phyloP scores from a whole-genome alignment of 768 basidiomycete species.

The Fomitopsis pulvina region DNA sequence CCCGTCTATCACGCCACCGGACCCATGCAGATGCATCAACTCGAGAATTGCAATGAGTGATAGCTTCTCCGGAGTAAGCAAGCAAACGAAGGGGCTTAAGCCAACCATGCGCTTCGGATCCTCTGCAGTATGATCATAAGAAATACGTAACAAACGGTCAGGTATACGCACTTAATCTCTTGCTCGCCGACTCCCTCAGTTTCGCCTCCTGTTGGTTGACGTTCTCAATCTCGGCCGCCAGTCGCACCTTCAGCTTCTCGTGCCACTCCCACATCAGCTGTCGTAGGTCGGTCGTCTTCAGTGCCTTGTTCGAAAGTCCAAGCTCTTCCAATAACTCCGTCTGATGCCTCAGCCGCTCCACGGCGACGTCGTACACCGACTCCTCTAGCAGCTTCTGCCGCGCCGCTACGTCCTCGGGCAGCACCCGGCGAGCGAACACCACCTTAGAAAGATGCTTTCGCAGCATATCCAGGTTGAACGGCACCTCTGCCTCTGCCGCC shows the following conservation, averaged over 20 bases:
- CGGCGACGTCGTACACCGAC: conserved; percentile 80
- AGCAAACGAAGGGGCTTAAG: conserved; percentile 65
- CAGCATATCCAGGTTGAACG: conserved; percentile 71
- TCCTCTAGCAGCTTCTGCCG: conserved; percentile 82
- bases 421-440: conserved; percentile 53
- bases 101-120: conserved; percentile 7
- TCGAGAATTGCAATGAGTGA: conserved; percentile 89
- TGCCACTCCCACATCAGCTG: conserved; percentile 90
- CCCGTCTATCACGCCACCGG: conserved; percentile 72
- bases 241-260: conserved; percentile 41
- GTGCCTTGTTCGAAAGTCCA: conserved; percentile 41
- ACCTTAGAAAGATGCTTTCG: conserved; percentile 62
- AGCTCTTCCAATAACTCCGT: conserved; percentile 49
- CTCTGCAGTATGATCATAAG: neutral
- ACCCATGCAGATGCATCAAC: conserved; percentile 72
- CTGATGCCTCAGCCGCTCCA: conserved; percentile 62
- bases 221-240: conserved; percentile 44
- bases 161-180: neutral
- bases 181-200: neutral
- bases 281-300: conserved; percentile 48
- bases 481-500: conserved; percentile 36
- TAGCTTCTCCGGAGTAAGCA: conserved; percentile 71
- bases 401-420: conserved; percentile 58
- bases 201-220: conserved; percentile 33
- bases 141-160: neutral